Evolutionary conservation across 176 grass and related monocot species (phyloP), one percentile per base, ranked within the genome.

Genomic region (Hyparrhenia diplandra): DNA sequence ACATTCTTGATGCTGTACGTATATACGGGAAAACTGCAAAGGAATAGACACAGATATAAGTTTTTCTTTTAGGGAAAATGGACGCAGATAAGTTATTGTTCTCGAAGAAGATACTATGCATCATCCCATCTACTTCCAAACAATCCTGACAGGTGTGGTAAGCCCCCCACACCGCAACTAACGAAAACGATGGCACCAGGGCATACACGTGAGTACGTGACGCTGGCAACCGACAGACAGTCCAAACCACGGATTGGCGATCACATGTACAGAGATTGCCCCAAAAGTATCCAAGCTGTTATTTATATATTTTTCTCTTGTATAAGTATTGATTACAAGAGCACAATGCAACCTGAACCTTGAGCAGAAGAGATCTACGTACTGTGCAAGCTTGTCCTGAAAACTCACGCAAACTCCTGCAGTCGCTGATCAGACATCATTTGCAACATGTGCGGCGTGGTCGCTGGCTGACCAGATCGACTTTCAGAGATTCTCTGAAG

Each of bases 401-500:
- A 68, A 61, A 47, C 8, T 13, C n/a, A 41, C 37, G 75, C 52
- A 70, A 25, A n/a, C 78, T 51, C 0, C 21, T 27, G 57, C 40
- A n/a, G n/a, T n/a, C n/a, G 24, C 20, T 49, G 43, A 66, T 58
- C 74, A 4, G 62, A 6, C 30, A 80, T 57, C 54, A 57, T 64
- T 35, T 52, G 61, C 7, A 75, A 2, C 35, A 10, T 66, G 25
- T 42, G 27, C 61, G 39, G 64, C 31, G 69, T n/a, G 71, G 28
- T 58, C 47, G 69, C 31, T 31, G 39, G 16, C 34, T 79, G 34
- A 67, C 23, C 64, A 64, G 54, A 70, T 70, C 67, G 41, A 13
- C 64, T 76, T 64, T 71, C 20, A 81, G n/a, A 85, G 58, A 85
- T 67, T 31, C 72, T 88, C 67, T 74, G 46, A 66, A 66, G 8